These are phyloP conservation scores for Gloeopeniophorella convolvens DNA, from an alignment of 768 basidiomycete species.

Conservation along the genomic window DNA sequence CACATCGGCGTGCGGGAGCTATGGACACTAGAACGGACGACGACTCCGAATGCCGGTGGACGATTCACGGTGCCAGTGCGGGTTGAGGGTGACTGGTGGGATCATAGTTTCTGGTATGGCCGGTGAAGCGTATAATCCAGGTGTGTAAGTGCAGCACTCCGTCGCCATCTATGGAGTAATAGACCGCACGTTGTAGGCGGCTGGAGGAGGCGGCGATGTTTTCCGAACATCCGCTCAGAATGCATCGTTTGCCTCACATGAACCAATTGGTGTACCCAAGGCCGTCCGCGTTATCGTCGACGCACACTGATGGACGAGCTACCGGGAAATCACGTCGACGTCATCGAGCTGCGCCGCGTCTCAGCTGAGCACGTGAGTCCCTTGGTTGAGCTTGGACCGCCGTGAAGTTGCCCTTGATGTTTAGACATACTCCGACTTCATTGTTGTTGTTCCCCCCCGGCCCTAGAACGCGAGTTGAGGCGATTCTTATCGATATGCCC, in stretches of 20 bases:
- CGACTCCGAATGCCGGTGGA: slow-evolving; percentile 39
- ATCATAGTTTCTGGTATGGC: slow-evolving; percentile 50
- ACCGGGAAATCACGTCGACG: neutral
- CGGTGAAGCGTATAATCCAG: neutral
- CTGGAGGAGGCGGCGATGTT: neutral
- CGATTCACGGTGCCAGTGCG: slow-evolving; percentile 39
- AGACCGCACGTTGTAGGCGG: neutral
- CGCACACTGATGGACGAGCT: neutral
- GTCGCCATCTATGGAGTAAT: neutral
- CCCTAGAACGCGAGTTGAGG: neutral
- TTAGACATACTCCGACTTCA: too few relatives aligned
- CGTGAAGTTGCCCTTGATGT: too few relatives aligned
- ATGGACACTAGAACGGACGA: slow-evolving; percentile 49
- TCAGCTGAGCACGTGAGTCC: neutral
- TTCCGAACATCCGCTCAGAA: slow-evolving; percentile 2
- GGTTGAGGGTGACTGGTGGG: slow-evolving; percentile 49
- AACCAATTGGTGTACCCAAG: neutral
- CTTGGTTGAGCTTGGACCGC: neutral
- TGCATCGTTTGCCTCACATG: neutral
- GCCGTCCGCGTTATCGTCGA: slow-evolving; percentile 3
- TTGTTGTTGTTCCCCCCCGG: too few relatives aligned
- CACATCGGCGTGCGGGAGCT: slow-evolving; percentile 54
- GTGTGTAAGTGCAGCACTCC: slow-evolving; percentile 2
- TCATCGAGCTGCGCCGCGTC: slow-evolving; percentile 1
- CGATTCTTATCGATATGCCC: slow-evolving; percentile 9